Evolutionary conservation across 2,329 filamentous ascomycete genomes (phyloP).

Genomic region (Colletotrichum phormii): DNA sequence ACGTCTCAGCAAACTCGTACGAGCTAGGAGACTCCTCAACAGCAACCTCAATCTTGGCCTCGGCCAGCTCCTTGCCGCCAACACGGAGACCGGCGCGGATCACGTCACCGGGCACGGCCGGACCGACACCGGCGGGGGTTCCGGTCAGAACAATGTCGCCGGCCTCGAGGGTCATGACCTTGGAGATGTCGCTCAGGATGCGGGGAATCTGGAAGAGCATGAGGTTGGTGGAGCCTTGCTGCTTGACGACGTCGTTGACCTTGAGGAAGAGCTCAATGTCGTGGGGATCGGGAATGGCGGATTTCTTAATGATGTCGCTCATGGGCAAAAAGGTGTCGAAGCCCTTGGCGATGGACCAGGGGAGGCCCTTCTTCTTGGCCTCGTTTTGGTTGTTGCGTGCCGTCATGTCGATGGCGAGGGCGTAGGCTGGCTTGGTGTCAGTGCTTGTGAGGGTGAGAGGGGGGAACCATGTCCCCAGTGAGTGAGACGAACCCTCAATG

Average conservation of each 20-base stretch:
- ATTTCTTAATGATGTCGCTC: slow-evolving; percentile 83
- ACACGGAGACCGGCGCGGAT: slow-evolving; percentile 87
- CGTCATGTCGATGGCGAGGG: slow-evolving; percentile 96
- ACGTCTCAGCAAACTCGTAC: slow-evolving; percentile 83
- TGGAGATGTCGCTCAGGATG: slow-evolving; percentile 89
- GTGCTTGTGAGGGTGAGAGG: not conserved
- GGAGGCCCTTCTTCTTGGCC: slow-evolving; percentile 95
- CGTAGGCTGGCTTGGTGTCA: slow-evolving; percentile 71
- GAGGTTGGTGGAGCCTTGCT: slow-evolving; percentile 89
- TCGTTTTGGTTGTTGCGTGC: slow-evolving; percentile 95
- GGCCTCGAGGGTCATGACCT: slow-evolving; percentile 92
- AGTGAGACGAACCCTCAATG: slow-evolving; percentile 74
- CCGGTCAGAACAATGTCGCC: slow-evolving; percentile 97
- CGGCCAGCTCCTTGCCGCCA: slow-evolving; percentile 83
- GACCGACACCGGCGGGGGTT: slow-evolving; percentile 94
- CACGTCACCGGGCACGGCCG: slow-evolving; percentile 85
- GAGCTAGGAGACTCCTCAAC: slow-evolving; percentile 83
- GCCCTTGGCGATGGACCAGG: slow-evolving; percentile 96
- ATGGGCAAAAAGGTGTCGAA: slow-evolving; percentile 98
- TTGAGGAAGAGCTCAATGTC: slow-evolving; percentile 86
- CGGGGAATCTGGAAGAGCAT: slow-evolving; percentile 94
- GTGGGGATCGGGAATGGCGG: slow-evolving; percentile 86
- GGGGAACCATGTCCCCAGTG: not conserved
- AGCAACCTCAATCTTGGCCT: slow-evolving; percentile 84
- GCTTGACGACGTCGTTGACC: slow-evolving; percentile 82